Conservation (phyloP, 192 early-diverging fungal species). For the Obelidium mucronatum region DNA sequence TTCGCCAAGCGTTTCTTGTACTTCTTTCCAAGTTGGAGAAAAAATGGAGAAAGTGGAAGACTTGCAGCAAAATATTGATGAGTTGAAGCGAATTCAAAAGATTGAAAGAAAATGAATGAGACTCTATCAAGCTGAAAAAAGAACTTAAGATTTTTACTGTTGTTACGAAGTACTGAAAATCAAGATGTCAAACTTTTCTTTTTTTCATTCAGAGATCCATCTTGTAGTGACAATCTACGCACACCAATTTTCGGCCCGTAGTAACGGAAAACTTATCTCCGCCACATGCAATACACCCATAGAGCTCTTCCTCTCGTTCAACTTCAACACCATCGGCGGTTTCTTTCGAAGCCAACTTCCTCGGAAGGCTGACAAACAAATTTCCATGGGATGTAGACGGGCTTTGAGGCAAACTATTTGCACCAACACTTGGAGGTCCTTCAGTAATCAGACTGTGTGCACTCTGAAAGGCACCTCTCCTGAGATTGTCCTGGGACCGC, state of each 20-base stretch:
- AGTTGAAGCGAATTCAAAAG: background rate
- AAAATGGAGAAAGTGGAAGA: background rate
- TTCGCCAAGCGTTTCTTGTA: no score
- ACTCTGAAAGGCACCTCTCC: background rate
- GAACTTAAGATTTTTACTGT: background rate
- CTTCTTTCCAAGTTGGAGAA: background rate
- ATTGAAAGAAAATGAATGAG: background rate
- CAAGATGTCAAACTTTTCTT: no score
- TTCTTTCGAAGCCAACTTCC: background rate
- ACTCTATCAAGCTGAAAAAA: background rate
- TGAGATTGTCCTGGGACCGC: background rate
- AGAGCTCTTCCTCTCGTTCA: background rate
- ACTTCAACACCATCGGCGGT: background rate
- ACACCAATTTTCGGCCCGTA: background rate
- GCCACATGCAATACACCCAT: background rate
- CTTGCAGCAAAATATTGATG: background rate
- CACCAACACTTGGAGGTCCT: background rate
- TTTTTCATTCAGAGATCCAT: constrained; percentile 11
- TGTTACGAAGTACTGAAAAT: background rate
- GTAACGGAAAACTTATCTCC: constrained; percentile 14
- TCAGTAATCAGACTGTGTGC: background rate
- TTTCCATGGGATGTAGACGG: background rate
- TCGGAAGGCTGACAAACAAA: background rate
- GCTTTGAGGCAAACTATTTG: background rate
- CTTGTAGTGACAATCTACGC: constrained; percentile 14